A percentile compares a stretch with the other conserved stretches of the same genome.
Conservation (phyloP, 2,329 filamentous ascomycete species). For the Colletotrichum filicis region DNA sequence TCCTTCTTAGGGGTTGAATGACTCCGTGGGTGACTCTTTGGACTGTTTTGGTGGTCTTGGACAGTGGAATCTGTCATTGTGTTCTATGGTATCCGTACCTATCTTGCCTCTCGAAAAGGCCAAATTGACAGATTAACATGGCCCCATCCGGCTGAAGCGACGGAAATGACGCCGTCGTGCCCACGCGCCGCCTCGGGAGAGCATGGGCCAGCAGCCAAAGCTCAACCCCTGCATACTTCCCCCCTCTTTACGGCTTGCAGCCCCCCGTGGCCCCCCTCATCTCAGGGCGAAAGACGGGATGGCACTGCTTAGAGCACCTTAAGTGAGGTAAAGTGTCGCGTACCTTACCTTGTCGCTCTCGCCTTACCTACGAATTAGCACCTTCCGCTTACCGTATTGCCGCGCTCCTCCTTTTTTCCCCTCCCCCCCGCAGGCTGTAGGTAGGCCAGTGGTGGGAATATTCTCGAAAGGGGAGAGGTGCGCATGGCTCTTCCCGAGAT, state of each 20-base stretch:
- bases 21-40: neutral
- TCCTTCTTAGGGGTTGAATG: neutral
- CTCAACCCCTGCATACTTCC: constrained; percentile 17
- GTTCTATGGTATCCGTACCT: neutral
- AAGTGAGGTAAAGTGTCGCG: constrained; percentile 29
- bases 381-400: neutral
- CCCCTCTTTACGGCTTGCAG: constrained; percentile 5
- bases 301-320: constrained; percentile 29
- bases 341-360: constrained; percentile 5
- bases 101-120: neutral
- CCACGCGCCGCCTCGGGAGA: constrained; percentile 11
- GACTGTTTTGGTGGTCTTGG: neutral
- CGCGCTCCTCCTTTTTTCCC: constrained; percentile 1
- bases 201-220: constrained; percentile 27
- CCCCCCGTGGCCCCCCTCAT: constrained; percentile 12
- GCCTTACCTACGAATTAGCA: neutral
- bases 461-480: constrained; percentile 29
- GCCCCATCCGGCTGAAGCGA: neutral
- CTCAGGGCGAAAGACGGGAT: constrained; percentile 34
- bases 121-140: constrained; percentile 2
- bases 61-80: neutral
- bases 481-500: constrained; percentile 14
- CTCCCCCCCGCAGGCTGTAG: neutral
- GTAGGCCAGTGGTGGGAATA: constrained; percentile 29
- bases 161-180: constrained; percentile 22